Percentiles rank a stretch among this genome's conserved stretches.
Evolutionary conservation across 140 eudicot species (phyloP).

Genomic region (Flaveria floridana): DNA sequence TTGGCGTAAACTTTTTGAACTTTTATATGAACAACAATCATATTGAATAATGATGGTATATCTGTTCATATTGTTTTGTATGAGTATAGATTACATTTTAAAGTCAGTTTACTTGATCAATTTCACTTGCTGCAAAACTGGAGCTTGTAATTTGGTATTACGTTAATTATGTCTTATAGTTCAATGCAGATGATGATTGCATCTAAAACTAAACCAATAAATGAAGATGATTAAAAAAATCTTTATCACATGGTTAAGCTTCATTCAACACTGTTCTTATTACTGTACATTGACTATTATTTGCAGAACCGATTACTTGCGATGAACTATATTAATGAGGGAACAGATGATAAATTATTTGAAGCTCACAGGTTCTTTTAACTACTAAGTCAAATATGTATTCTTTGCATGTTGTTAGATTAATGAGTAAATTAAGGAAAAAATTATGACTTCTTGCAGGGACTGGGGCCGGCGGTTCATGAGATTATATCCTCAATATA

Average conservation of each 20-base stretch:
- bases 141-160: background rate
- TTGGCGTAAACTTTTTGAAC: background rate
- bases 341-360: conserved; percentile 78
- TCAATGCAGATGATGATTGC: conserved; percentile 6
- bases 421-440: background rate
- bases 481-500: conserved; percentile 74
- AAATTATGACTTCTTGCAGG: conserved; percentile 48
- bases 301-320: conserved; percentile 96
- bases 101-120: conserved; percentile 9
- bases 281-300: conserved; percentile 26
- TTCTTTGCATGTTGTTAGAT: conserved; percentile 3
- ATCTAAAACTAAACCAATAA: conserved; percentile 1
- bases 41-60: background rate
- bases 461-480: conserved; percentile 94
- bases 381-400: conserved; percentile 19
- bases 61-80: conserved; percentile 1
- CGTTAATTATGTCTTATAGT: background rate
- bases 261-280: conserved; percentile 23
- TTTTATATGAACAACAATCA: background rate
- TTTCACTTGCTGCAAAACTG: background rate
- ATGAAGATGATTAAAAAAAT: conserved; percentile 18
- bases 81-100: background rate
- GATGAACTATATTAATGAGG: conserved; percentile 92
- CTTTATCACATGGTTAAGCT: conserved; percentile 24
- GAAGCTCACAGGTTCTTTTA: conserved; percentile 88